Conservation (phyloP, 768 basidiomycete genomes). For the Mycena floridula region DNA sequence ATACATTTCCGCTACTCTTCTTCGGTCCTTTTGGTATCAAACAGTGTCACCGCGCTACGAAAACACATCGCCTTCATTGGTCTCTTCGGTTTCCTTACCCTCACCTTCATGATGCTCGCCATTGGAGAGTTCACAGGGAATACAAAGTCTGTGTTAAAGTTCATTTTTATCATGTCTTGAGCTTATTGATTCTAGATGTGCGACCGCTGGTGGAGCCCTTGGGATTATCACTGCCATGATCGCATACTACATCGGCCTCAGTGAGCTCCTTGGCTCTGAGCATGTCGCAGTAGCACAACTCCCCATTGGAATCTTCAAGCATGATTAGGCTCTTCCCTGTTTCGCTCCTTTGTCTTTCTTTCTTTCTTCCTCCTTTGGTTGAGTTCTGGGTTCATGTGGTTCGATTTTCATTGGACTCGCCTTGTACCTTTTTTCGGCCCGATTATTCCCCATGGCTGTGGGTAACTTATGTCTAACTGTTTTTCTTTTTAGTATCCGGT, state of each 20-base stretch:
- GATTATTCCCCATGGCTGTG: too few relatives aligned
- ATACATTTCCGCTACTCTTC: not conserved
- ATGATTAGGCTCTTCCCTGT: not conserved
- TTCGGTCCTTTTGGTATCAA: too few relatives aligned
- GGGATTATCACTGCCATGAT: conserved; percentile 25
- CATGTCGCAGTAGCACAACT: conserved; percentile 19
- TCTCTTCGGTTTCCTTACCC: conserved; percentile 12
- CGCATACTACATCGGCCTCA: conserved; percentile 26
- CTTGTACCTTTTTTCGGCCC: too few relatives aligned
- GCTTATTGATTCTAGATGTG: conserved; percentile 13
- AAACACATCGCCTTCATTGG: conserved; percentile 16
- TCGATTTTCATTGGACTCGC: too few relatives aligned
- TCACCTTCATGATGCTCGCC: conserved; percentile 12
- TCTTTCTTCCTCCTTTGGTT: too few relatives aligned
- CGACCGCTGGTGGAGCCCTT: conserved; percentile 15
- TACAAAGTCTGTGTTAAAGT: conserved; percentile 2
- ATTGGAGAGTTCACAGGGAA: conserved; percentile 5
- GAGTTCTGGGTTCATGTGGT: too few relatives aligned
- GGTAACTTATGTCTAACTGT: too few relatives aligned
- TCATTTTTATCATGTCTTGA: not conserved
- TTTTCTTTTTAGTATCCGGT: too few relatives aligned
- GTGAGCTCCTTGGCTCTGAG: conserved; percentile 24
- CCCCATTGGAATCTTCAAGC: conserved; percentile 20
- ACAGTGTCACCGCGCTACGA: conserved; percentile 16
- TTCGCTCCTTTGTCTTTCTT: too few relatives aligned